Conservation (phyloP, 345 rosid species). For the Eucalyptus sideroxylon region DNA sequence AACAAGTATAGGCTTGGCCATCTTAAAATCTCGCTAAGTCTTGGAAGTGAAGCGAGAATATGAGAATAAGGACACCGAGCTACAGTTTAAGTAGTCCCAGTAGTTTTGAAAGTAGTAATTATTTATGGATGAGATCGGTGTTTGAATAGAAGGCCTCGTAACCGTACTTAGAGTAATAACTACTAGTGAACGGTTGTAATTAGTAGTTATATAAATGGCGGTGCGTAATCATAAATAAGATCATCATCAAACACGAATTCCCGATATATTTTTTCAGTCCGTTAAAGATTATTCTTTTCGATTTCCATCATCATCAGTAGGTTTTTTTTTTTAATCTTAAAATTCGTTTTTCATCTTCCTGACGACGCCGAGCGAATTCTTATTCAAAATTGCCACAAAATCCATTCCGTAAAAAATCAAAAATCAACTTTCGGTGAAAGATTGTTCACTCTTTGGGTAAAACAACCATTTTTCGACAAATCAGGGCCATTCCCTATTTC, state of each 20-base stretch:
- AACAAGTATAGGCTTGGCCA: not conserved
- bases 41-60: not conserved
- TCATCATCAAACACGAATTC: not conserved
- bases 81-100: not conserved
- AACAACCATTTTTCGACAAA: not conserved
- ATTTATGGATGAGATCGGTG: not conserved
- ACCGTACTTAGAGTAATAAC: not conserved
- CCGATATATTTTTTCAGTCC: not conserved
- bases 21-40: not conserved
- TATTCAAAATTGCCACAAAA: not conserved
- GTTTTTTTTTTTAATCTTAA: not conserved
- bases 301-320: not conserved
- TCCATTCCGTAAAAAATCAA: not conserved
- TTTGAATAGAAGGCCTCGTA: not conserved
- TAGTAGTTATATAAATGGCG: not conserved
- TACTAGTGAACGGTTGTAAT: not conserved
- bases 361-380: accelerated
- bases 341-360: not conserved
- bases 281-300: not conserved
- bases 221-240: not conserved
- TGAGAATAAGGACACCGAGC: not conserved
- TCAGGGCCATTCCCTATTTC: not conserved
- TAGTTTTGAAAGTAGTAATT: not conserved
- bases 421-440: not conserved
- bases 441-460: not conserved